A percentile compares a stretch with the other conserved stretches of the same genome.
Evolutionary conservation across 345 rosid genomes (phyloP).

Genomic region (Citrus inodora): DNA sequence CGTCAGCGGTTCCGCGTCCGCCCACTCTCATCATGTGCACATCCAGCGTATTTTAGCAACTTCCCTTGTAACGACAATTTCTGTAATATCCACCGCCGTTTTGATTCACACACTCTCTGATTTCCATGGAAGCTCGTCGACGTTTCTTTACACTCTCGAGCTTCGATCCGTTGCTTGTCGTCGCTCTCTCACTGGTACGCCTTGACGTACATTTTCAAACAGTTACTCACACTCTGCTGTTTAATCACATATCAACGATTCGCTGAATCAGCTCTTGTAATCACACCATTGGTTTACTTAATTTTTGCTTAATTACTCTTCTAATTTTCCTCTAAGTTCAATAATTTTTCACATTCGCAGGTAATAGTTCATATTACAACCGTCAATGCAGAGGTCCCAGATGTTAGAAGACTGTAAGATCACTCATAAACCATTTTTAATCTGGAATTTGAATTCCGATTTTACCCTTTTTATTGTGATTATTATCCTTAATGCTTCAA

Average conservation of each 20-base stretch:
- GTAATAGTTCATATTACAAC: constrained; percentile 30
- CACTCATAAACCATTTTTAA: neutral
- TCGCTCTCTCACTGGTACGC: constrained; percentile 29
- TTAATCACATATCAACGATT: neutral
- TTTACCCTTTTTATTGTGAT: neutral
- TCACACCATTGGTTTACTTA: neutral
- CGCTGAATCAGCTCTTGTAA: neutral
- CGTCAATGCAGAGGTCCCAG: constrained; percentile 36
- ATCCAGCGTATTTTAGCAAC: neutral
- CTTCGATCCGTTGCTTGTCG: constrained; percentile 15
- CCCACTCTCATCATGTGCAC: neutral
- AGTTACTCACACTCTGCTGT: neutral
- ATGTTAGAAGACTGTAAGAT: constrained; percentile 41
- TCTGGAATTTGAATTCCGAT: neutral
- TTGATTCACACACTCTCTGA: neutral
- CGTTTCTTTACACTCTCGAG: constrained; percentile 12
- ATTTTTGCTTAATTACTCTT: neutral
- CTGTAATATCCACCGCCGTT: neutral
- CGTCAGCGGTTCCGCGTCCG: neutral
- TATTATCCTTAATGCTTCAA: constrained; percentile 2
- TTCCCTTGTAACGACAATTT: neutral
- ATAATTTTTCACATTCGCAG: constrained; percentile 25
- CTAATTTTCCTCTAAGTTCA: neutral
- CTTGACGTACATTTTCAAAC: neutral
- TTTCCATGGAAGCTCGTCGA: constrained; percentile 29